These are phyloP conservation scores for Nannizzia gypsea DNA, from an alignment of 2,329 filamentous ascomycete genomes.

Conservation along the genomic window DNA sequence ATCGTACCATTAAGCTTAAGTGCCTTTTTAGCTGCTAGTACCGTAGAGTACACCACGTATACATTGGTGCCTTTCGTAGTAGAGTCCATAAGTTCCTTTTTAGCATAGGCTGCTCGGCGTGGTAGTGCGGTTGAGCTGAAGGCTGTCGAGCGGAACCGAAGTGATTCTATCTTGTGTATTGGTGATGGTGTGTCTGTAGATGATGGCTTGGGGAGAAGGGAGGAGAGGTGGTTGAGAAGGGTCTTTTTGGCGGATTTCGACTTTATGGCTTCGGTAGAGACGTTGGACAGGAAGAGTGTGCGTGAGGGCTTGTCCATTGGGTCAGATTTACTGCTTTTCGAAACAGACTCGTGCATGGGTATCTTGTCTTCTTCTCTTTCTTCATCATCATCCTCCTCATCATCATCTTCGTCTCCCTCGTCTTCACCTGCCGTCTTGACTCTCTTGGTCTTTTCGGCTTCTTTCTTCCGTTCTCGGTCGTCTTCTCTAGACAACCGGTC, in stretches of 20 bases:
- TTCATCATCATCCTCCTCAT: slow-evolving; percentile 17
- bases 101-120: slow-evolving; percentile 89
- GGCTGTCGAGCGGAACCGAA: slow-evolving; percentile 88
- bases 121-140: slow-evolving; percentile 64
- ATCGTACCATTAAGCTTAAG: slow-evolving; percentile 70
- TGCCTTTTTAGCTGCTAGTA: slow-evolving; percentile 63
- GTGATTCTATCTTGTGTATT: slow-evolving; percentile 66
- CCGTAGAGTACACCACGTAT: slow-evolving; percentile 76
- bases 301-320: slow-evolving; percentile 77
- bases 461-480: slow-evolving; percentile 26
- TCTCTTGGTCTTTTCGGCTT: slow-evolving; percentile 27
- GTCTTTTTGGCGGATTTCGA: slow-evolving; percentile 71
- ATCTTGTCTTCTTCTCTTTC: slow-evolving; percentile 42
- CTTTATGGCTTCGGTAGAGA: slow-evolving; percentile 69
- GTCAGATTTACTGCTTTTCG: slow-evolving; percentile 19
- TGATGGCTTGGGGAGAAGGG: slow-evolving; percentile 49
- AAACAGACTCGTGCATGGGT: slow-evolving; percentile 31
- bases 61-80: slow-evolving; percentile 92
- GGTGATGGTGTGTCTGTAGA: slow-evolving; percentile 34
- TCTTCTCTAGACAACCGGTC: slow-evolving; percentile 34
- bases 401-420: slow-evolving; percentile 28
- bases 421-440: slow-evolving; percentile 32
- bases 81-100: slow-evolving; percentile 76
- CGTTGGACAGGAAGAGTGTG: slow-evolving; percentile 87
- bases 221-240: slow-evolving; percentile 64